These are phyloP conservation scores for Xerocomus tenax DNA, from an alignment of 1,284 basidiomycete species.

Conservation along the genomic window DNA sequence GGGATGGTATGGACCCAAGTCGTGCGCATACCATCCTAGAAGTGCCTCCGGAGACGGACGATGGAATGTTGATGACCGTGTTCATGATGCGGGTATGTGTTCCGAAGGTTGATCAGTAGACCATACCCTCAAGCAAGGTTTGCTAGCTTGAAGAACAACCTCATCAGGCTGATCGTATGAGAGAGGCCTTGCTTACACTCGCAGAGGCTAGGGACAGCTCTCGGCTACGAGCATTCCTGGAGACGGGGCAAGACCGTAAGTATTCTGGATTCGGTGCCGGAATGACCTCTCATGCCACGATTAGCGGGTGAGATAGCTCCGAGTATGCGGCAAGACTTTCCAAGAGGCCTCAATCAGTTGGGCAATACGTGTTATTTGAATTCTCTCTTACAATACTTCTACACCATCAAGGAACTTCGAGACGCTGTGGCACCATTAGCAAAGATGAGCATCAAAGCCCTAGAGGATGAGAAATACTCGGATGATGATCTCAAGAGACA, in stretches of 20 bases:
- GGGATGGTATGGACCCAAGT: constrained; percentile 57
- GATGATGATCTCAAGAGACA: constrained; percentile 74
- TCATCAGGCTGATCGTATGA: constrained; percentile 53
- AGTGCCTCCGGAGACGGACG: constrained; percentile 61
- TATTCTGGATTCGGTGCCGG: constrained; percentile 15
- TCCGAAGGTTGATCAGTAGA: constrained; percentile 2
- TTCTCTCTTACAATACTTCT: constrained; percentile 75
- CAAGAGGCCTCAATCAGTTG: constrained; percentile 83
- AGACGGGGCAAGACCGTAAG: constrained; percentile 66
- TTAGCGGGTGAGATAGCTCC: constrained; percentile 55
- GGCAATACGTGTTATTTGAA: constrained; percentile 93
- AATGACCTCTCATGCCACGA: constrained; percentile 6
- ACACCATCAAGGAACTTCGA: constrained; percentile 84
- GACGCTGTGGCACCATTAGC: constrained; percentile 62
- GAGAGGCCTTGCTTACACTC: constrained; percentile 58
- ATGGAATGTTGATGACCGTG: constrained; percentile 66
- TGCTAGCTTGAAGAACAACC: constrained; percentile 63
- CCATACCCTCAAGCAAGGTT: constrained; percentile 8
- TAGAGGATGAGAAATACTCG: constrained; percentile 62
- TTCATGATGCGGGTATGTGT: constrained; percentile 62
- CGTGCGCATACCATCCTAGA: constrained; percentile 70
- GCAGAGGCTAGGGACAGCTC: constrained; percentile 66
- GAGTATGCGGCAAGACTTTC: constrained; percentile 55
- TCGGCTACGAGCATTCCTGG: constrained; percentile 58
- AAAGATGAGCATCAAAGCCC: constrained; percentile 44